phyloP scores from a whole-genome alignment of 257 asterid genomes.

The Eucommia ulmoides region DNA sequence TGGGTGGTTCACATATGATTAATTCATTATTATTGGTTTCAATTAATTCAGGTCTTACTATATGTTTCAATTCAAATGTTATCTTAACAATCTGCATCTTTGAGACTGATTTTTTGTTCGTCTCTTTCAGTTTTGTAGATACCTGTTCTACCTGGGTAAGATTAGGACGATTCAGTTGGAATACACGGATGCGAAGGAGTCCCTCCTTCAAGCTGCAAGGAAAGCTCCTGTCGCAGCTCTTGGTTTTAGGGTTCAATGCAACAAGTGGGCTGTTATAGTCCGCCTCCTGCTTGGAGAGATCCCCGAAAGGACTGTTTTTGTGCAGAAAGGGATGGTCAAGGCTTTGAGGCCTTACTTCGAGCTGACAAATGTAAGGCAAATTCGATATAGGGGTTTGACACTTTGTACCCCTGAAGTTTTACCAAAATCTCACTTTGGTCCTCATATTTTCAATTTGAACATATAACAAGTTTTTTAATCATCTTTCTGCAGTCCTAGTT shows the following conservation, averaged over 20 bases:
- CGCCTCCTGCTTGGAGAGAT: slow-evolving; percentile 76
- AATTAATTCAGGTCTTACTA: too few relatives aligned
- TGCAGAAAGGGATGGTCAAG: slow-evolving; percentile 78
- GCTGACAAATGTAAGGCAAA: slow-evolving; percentile 55
- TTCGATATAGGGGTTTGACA: neutral
- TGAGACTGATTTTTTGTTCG: neutral
- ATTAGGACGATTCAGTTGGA: slow-evolving; percentile 72
- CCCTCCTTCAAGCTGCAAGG: slow-evolving; percentile 69
- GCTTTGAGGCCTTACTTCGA: slow-evolving; percentile 74
- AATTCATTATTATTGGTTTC: too few relatives aligned
- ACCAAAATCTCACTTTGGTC: neutral
- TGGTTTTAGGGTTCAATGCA: slow-evolving; percentile 67
- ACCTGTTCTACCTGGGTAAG: slow-evolving; percentile 74
- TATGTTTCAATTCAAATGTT: neutral
- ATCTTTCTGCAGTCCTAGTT: too few relatives aligned
- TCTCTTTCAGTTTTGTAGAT: slow-evolving; percentile 48
- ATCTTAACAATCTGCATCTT: neutral
- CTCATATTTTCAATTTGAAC: neutral
- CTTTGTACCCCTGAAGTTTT: neutral
- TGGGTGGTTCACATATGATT: too few relatives aligned
- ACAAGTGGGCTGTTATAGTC: slow-evolving; percentile 70
- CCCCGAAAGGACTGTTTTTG: slow-evolving; percentile 71
- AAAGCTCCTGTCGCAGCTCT: slow-evolving; percentile 70
- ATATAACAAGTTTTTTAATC: too few relatives aligned
- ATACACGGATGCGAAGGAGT: slow-evolving; percentile 75